These are phyloP conservation scores for Acanthamoeba triangularis DNA, from an alignment of 208 protist genomes.

Conservation along the genomic window DNA sequence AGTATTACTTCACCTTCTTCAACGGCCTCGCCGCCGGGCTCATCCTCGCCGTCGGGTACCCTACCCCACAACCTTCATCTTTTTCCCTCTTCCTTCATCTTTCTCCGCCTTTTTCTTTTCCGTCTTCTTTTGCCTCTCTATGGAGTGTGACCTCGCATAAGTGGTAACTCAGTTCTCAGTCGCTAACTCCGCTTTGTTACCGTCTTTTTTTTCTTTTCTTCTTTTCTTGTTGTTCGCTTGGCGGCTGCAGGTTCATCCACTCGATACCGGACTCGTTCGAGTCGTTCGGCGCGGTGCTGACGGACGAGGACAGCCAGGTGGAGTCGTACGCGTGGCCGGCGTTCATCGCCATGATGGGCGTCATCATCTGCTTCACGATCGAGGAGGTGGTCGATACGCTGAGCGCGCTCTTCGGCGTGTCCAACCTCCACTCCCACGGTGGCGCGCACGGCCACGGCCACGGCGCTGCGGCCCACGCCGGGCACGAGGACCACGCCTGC, in stretches of 20 bases:
- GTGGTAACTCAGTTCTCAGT: neutral
- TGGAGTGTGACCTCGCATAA: neutral
- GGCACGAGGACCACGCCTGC: slow-evolving; percentile 25
- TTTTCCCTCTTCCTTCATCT: neutral
- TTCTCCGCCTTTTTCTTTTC: neutral
- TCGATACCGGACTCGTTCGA: slow-evolving; percentile 15
- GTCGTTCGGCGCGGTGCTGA: slow-evolving; percentile 6
- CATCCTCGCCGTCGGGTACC: slow-evolving; percentile 52
- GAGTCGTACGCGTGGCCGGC: slow-evolving; percentile 4
- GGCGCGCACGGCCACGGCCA: neutral
- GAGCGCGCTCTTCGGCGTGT: neutral
- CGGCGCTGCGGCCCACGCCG: no score
- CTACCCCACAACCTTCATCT: neutral
- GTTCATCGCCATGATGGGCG: slow-evolving; percentile 57
- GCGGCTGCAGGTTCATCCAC: slow-evolving; percentile 35
- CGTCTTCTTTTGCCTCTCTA: no score
- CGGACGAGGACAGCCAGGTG: slow-evolving; percentile 18
- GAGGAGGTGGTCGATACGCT: slow-evolving; percentile 31
- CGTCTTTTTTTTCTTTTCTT: neutral
- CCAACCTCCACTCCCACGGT: slow-evolving; percentile 16
- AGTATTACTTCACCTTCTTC: slow-evolving; percentile 68
- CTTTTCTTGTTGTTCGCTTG: no score
- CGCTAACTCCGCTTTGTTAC: neutral
- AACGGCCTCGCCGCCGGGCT: slow-evolving; percentile 53
- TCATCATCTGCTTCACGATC: slow-evolving; percentile 18